phyloP scores from a whole-genome alignment of 331 rosid species.

The Ulmus americana region DNA sequence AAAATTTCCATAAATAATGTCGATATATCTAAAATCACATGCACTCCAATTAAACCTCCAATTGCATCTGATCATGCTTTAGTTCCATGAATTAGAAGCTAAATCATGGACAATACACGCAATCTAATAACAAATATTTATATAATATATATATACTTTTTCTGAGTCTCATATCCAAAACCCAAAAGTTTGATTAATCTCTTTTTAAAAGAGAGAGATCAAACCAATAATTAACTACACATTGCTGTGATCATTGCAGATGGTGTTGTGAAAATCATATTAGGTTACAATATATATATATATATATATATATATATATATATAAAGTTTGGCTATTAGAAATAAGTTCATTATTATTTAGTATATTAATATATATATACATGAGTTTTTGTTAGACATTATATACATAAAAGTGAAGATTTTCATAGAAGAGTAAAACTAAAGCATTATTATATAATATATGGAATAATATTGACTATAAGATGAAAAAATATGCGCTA shows the following conservation, averaged over 20 bases:
- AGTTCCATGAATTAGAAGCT: slow-evolving; percentile 51
- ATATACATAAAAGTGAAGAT: too few relatives aligned
- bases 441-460: too few relatives aligned
- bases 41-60: slow-evolving; percentile 58
- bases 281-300: slow-evolving; percentile 8
- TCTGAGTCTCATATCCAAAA: background rate
- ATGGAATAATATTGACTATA: too few relatives aligned
- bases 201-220: background rate
- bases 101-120: slow-evolving; percentile 29
- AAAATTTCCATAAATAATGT: slow-evolving; percentile 16
- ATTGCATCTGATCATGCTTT: slow-evolving; percentile 31
- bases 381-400: too few relatives aligned
- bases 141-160: background rate
- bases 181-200: background rate
- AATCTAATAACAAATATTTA: slow-evolving; percentile 33
- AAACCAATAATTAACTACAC: slow-evolving; percentile 22
- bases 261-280: slow-evolving; percentile 41
- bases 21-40: slow-evolving; percentile 27
- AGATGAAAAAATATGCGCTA: too few relatives aligned
- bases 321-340: too few relatives aligned
- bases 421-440: too few relatives aligned
- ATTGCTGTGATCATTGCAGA: slow-evolving; percentile 45
- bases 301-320: too few relatives aligned
- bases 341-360: too few relatives aligned
- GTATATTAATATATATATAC: too few relatives aligned